Conservation (phyloP, 306 rosid species). For the Prunus fruticosa region DNA sequence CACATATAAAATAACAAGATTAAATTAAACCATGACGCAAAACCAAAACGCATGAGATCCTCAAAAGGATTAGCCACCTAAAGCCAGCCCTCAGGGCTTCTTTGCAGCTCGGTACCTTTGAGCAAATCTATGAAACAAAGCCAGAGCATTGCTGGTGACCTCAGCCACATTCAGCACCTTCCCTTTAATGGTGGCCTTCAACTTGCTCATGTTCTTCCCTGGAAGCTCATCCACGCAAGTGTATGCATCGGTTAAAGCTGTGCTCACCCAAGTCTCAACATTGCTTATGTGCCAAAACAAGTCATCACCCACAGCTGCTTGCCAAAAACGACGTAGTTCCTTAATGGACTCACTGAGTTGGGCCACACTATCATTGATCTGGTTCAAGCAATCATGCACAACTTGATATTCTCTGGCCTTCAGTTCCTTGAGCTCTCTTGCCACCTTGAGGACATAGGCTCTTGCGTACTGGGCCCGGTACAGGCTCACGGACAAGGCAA, state of each 20-base stretch:
- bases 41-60: slow-evolving; percentile 9
- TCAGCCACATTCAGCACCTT: slow-evolving; percentile 57
- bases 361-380: slow-evolving; percentile 50
- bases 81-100: slow-evolving; percentile 26
- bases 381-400: slow-evolving; percentile 47
- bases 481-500: slow-evolving; percentile 52
- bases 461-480: slow-evolving; percentile 39
- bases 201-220: slow-evolving; percentile 44
- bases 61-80: too few species aligned
- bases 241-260: slow-evolving; percentile 57
- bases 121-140: slow-evolving; percentile 57
- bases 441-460: slow-evolving; percentile 33
- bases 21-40: not conserved
- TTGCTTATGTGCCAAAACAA: slow-evolving; percentile 61
- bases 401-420: slow-evolving; percentile 27
- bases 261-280: slow-evolving; percentile 62
- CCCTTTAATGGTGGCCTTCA: slow-evolving; percentile 46
- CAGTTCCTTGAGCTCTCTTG: slow-evolving; percentile 26
- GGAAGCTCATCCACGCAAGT: slow-evolving; percentile 43
- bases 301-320: slow-evolving; percentile 16
- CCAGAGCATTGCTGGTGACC: slow-evolving; percentile 52
- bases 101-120: slow-evolving; percentile 23
- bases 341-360: slow-evolving; percentile 46
- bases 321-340: slow-evolving; percentile 31
- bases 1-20: not conserved